Evolutionary conservation across 305 asterid genomes (phyloP), one percentile per base, ranked within the genome.

Genomic region (Fraxinus paxiana): DNA sequence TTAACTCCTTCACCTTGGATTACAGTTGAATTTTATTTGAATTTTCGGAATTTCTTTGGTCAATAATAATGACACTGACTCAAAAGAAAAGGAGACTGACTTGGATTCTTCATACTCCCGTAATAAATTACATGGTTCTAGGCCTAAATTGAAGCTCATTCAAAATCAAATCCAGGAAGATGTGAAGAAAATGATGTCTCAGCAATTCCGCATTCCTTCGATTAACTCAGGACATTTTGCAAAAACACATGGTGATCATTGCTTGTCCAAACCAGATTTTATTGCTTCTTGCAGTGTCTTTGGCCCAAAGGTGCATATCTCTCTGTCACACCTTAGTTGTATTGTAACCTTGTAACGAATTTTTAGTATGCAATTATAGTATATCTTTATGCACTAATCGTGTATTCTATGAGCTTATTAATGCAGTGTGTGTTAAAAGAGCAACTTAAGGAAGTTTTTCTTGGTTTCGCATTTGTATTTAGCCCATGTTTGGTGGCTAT

Each of bases 111-210:
- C 77, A 20, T 38, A 26, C 37, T 6, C 74, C 48, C 59, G 28
- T 34, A 37, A 26, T 75, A 51, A 48, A 67, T 79, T 77, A 73
- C 75, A 51, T 84, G 74, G 70, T 81, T 82, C 73, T 78, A 93
- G 98, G 89, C 98, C 99, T 18, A 94, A 91, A 90, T 85, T 94
- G 95, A 89, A 88, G 91, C 84, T 76, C 59, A 46, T 94, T 77
- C 92, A 91, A 85, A 87, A 82, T 67, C 92, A 89, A 87, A 92
- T 92, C 82, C 94, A 91, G 87, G 97, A 91, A 82, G 89, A 90
- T 72, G 98, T 94, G 85, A 94, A 92, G 95, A 91, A 87, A 73
- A 65, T 92, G 85, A 94, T 92, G 98, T 92, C 97, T 78, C 88
- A 88, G 86, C 94, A 90, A 82, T 89, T 96, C 79, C 87, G 77